Evolutionary conservation across 768 basidiomycete species (phyloP).

Genomic region (Panellus pusillus): DNA sequence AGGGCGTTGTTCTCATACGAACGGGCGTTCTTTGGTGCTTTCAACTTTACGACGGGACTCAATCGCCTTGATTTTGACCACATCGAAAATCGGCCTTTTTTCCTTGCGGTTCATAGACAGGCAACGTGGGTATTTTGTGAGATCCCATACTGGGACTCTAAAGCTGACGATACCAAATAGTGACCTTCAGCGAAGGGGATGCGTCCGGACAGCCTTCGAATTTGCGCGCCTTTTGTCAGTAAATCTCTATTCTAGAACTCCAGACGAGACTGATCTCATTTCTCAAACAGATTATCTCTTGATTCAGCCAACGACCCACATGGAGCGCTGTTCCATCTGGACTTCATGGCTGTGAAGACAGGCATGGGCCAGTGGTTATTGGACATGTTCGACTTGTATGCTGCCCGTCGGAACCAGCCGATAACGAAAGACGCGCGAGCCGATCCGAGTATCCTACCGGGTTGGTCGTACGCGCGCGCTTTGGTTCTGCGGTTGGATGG

Average conservation of each 20-base stretch:
- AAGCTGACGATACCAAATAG: constrained; percentile 35
- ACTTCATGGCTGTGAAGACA: constrained; percentile 81
- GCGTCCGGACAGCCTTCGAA: constrained; percentile 87
- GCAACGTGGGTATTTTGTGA: constrained; percentile 55
- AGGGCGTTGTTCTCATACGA: constrained; percentile 95
- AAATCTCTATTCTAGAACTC: not conserved
- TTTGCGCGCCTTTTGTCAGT: constrained; percentile 78
- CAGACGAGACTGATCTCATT: not conserved
- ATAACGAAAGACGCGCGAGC: constrained; percentile 29
- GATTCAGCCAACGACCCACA: constrained; percentile 91
- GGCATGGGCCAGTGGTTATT: constrained; percentile 82
- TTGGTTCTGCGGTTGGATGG: constrained; percentile 61
- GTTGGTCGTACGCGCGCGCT: constrained; percentile 73
- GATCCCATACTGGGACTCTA: not conserved
- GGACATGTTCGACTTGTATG: constrained; percentile 58
- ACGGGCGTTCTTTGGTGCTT: constrained; percentile 81
- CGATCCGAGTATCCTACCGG: constrained; percentile 68
- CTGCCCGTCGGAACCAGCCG: constrained; percentile 21
- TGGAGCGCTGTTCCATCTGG: constrained; percentile 78
- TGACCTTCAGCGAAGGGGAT: constrained; percentile 86
- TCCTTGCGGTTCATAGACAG: constrained; percentile 82
- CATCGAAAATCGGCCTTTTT: constrained; percentile 93
- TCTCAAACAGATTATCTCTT: constrained; percentile 41
- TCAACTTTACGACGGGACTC: constrained; percentile 78
- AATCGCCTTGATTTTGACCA: constrained; percentile 87